phyloP scores from a whole-genome alignment of 1,139 yeast species.

The Suzukiozyma palmioleophila region DNA sequence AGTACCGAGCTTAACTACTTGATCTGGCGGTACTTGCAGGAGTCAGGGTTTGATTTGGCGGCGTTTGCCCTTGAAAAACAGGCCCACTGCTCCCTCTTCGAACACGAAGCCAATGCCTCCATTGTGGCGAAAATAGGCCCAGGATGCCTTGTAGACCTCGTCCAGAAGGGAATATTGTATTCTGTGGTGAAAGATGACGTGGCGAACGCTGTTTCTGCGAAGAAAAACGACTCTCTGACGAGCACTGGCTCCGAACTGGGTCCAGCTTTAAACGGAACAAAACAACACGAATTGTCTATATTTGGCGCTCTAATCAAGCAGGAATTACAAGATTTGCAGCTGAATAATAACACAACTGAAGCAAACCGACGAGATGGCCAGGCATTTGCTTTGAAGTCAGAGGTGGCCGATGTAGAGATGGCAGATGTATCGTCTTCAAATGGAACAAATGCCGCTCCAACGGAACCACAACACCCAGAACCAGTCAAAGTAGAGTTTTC shows the following conservation, averaged over 20 bases:
- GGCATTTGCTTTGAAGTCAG: conserved; percentile 16
- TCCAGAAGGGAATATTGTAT: conserved; percentile 82
- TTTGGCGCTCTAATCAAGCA: conserved; percentile 3
- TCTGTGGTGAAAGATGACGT: conserved; percentile 32
- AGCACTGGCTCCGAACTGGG: background rate
- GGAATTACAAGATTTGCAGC: conserved; percentile 1
- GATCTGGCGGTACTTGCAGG: conserved; percentile 91
- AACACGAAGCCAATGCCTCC: conserved; percentile 39
- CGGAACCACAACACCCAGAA: conserved; percentile 5
- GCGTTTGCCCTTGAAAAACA: conserved; percentile 83
- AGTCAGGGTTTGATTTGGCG: conserved; percentile 74
- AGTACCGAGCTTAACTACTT: conserved; percentile 85
- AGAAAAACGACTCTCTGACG: background rate
- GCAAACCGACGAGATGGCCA: conserved; percentile 5
- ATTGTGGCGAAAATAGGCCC: conserved; percentile 48
- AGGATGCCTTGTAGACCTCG: conserved; percentile 75
- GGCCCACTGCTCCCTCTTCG: conserved; percentile 57
- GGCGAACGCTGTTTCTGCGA: background rate
- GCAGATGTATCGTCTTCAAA: conserved; percentile 7
- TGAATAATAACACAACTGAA: conserved; percentile 6
- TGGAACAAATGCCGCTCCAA: conserved; percentile 6
- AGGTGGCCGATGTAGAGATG: conserved; percentile 15
- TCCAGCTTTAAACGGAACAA: conserved; percentile 3
- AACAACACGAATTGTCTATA: background rate
- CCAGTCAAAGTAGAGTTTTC: conserved; percentile 11